Evolutionary conservation across 495 filamentous ascomycete species (phyloP), one percentile per base, ranked within the genome.

Genomic region (Bombardia bombarda): DNA sequence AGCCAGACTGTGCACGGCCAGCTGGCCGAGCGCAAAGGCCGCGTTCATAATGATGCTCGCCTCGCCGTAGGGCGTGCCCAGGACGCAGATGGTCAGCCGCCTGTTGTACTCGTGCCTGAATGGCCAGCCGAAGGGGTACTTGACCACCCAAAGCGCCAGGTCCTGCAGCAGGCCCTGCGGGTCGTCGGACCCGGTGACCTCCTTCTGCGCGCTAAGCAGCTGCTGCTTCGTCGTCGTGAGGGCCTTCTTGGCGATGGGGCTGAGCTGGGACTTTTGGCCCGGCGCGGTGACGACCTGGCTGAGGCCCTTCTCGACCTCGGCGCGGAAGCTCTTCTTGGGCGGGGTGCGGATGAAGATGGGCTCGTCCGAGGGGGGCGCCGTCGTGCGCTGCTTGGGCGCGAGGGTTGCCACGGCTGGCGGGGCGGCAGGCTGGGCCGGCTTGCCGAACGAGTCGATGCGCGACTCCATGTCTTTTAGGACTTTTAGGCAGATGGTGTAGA

Each of bases 31-130:
- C 1, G 82, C 77, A 43, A 80, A 76, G 25, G 81, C 74, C 7
- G 87, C 84, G 55, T 89, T 79, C 38, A 84, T 56, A 46, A 89
- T 80, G 16, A 78, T 57, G 40, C 70, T 74, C 2, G 80, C 58
- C 53, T 80, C 76, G 13, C 80, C 78, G 44, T 80, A 75, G 0
- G 87, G 87, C 5, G 68, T 55, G 23, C 86, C 87, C 14, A 86
- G 69, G 8, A 93, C 78, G 17, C 82, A 75, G 22, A 69, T 67
- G 1, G 68, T 67, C 10, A 84, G 62, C 4, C 72, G 76, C 17
- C 79, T 74, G 16, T 68, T 62, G 59, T 90, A 86, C 5, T 76
- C 75, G 57, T 82, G 78, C 24, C 84, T 75, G 55, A 96, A 86
- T 2, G 79, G 73, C 42, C 62, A 63, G n/a, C 88, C 90, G 25